Evolutionary conservation across 2,329 filamentous ascomycete species (phyloP).

Genomic region (Ascochyta rabiei): DNA sequence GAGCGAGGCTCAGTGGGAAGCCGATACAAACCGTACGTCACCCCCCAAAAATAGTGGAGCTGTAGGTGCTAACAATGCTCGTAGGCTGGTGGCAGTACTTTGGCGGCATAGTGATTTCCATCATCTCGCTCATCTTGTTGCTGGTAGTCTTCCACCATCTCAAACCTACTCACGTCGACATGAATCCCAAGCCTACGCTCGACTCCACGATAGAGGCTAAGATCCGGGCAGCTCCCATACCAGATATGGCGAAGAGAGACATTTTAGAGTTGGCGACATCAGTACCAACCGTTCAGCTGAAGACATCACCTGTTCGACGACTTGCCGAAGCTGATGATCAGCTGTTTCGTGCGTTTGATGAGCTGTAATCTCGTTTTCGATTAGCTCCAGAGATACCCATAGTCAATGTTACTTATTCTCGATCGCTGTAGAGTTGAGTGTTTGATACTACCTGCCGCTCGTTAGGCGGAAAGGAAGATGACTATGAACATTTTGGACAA

Average conservation of each 20-base stretch:
- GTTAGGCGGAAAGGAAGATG: not conserved
- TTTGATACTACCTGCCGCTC: not conserved
- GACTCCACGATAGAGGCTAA: slow-evolving; percentile 28
- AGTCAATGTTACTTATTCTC: slow-evolving; percentile 2
- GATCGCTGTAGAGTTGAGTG: not conserved
- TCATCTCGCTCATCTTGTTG: slow-evolving; percentile 55
- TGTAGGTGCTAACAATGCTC: slow-evolving; percentile 18
- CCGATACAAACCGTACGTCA: slow-evolving; percentile 58
- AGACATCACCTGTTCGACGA: slow-evolving; percentile 6
- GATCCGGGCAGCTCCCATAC: slow-evolving; percentile 39
- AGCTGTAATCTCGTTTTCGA: slow-evolving; percentile 22
- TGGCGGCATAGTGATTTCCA: slow-evolving; percentile 63
- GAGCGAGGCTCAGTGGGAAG: slow-evolving; percentile 70
- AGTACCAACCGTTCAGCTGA: slow-evolving; percentile 7
- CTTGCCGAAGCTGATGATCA: slow-evolving; percentile 15
- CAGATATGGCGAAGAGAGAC: slow-evolving; percentile 43
- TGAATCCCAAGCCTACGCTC: slow-evolving; percentile 14
- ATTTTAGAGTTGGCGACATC: slow-evolving; percentile 27
- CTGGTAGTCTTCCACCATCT: slow-evolving; percentile 50
- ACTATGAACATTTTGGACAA: slow-evolving; percentile 4
- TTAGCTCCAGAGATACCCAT: slow-evolving; percentile 22
- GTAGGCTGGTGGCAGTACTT: slow-evolving; percentile 63
- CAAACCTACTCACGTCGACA: slow-evolving; percentile 21
- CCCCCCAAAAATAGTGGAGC: too few relatives aligned
- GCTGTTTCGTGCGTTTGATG: slow-evolving; percentile 32